phyloP scores from a whole-genome alignment of 1,139 yeast genomes.

The Williopsis jadinii region DNA sequence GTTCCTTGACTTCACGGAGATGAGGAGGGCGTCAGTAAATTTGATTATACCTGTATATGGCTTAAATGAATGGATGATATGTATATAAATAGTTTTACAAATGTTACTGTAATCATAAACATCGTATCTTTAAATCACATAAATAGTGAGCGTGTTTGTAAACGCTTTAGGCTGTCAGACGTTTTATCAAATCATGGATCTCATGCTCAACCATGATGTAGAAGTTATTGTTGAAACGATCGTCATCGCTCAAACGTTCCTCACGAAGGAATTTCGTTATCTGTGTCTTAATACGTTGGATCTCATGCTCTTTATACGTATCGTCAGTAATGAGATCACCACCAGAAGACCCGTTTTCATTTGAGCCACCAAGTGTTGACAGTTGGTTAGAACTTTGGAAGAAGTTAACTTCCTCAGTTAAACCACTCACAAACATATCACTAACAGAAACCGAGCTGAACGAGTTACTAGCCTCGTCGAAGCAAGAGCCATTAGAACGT shows the following conservation, averaged over 20 bases:
- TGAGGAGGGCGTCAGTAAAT: not conserved
- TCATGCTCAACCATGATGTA: constrained; percentile 22
- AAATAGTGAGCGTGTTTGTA: too few species aligned
- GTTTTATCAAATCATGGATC: constrained; percentile 21
- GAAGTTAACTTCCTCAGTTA: constrained; percentile 17
- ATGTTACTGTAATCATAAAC: too few species aligned
- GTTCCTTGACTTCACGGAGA: constrained; percentile 6
- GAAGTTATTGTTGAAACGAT: constrained; percentile 21
- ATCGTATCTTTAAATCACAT: too few species aligned
- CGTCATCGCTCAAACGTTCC: constrained; percentile 22
- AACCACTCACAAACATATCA: constrained; percentile 21
- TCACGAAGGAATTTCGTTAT: constrained; percentile 21
- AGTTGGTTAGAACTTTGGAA: constrained; percentile 3
- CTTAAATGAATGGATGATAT: not conserved
- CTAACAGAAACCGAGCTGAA: constrained; percentile 17
- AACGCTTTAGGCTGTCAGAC: constrained; percentile 5
- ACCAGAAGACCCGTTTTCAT: not conserved
- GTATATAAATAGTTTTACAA: too few species aligned
- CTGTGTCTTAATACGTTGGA: constrained; percentile 22
- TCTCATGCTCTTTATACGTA: constrained; percentile 20
- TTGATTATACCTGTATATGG: not conserved
- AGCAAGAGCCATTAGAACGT: not conserved
- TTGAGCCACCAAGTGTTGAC: constrained; percentile 1
- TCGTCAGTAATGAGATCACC: constrained; percentile 14
- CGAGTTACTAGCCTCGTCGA: constrained; percentile 11